Evolutionary conservation across 495 filamentous ascomycete genomes (phyloP).

Genomic region (Lichenothelia convexa): DNA sequence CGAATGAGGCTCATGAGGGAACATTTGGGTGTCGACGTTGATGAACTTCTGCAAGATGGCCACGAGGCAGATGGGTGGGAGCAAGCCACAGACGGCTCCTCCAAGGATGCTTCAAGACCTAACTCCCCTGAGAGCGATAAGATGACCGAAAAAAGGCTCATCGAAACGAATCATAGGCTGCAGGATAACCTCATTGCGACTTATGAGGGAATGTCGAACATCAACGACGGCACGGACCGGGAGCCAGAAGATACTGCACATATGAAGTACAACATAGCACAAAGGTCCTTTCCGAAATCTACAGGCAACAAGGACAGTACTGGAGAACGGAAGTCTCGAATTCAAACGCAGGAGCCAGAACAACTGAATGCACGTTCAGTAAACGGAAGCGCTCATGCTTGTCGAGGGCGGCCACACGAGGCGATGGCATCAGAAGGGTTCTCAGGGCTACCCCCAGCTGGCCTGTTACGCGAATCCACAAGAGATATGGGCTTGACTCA

Average conservation of each 20-base stretch:
- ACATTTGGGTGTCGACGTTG: constrained; percentile 87
- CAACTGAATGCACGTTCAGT: constrained; percentile 2
- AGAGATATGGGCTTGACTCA: constrained; percentile 36
- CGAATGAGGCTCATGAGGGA: constrained; percentile 92
- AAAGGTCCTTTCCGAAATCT: constrained; percentile 1
- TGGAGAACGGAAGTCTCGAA: constrained; percentile 6
- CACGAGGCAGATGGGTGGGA: constrained; percentile 25
- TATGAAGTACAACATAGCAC: constrained; percentile 39
- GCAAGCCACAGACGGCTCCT: constrained; percentile 9
- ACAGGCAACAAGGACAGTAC: constrained; percentile 2
- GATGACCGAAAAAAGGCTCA: constrained; percentile 30
- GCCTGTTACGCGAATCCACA: constrained; percentile 31
- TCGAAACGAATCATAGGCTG: constrained; percentile 36
- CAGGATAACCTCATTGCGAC: constrained; percentile 45
- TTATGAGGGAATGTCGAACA: constrained; percentile 47
- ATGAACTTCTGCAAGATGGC: constrained; percentile 48
- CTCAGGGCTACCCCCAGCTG: constrained; percentile 33
- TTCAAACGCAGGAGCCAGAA: constrained; percentile 4
- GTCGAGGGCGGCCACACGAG: too few relatives aligned
- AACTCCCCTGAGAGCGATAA: too few relatives aligned
- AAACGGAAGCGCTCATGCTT: constrained; percentile 24
- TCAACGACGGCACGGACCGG: constrained; percentile 71
- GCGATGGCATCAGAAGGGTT: neutral
- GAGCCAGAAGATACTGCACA: constrained; percentile 45
- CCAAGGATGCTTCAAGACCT: too few relatives aligned